Evolutionary conservation across 2,329 filamentous ascomycete species (phyloP).

Genomic region (Ilyonectria mors-panacis): DNA sequence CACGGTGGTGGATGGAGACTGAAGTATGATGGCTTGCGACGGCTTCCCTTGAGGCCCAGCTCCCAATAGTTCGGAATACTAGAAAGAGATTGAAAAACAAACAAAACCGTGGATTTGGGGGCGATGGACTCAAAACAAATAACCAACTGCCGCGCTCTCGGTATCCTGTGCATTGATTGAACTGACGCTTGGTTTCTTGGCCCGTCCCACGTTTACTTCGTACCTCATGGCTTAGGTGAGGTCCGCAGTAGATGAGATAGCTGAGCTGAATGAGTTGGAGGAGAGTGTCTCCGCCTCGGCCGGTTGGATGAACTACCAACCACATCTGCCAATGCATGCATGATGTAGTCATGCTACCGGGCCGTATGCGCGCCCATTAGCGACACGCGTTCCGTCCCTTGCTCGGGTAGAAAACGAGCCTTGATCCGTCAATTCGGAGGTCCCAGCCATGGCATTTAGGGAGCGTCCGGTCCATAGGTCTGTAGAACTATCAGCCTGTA

Average conservation of each 20-base stretch:
- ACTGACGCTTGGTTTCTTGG: not conserved
- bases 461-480: not conserved
- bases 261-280: not conserved
- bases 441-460: not conserved
- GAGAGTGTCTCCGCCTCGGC: no score
- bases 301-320: not conserved
- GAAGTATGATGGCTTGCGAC: conserved; percentile 11
- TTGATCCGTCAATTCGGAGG: not conserved
- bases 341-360: not conserved
- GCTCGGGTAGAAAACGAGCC: no score
- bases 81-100: conserved; percentile 10
- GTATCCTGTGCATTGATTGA: not conserved
- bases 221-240: not conserved
- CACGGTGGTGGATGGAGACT: not conserved
- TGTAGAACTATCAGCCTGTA: not conserved
- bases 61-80: not conserved
- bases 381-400: not conserved
- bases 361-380: not conserved
- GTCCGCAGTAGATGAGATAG: not conserved
- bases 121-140: conserved; percentile 17
- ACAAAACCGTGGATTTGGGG: not conserved
- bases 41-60: not conserved
- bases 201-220: not conserved
- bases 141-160: not conserved
- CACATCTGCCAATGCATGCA: not conserved